Conservation (phyloP, 441 rosid genomes). For the Heliophila coronopifolia region DNA sequence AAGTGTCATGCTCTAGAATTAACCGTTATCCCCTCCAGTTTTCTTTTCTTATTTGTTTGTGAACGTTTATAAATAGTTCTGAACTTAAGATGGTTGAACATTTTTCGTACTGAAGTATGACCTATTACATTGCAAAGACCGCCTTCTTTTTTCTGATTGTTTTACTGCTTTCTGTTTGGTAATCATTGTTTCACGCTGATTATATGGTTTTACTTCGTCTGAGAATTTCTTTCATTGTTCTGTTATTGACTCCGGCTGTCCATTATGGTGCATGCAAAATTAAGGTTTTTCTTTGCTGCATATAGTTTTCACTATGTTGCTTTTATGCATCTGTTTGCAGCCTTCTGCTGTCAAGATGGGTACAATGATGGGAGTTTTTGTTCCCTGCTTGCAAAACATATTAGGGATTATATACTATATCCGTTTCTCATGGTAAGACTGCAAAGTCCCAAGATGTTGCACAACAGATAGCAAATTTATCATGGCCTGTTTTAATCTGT, state of each 20-base stretch:
- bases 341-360: conserved; percentile 68
- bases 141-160: conserved; percentile 5
- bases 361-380: conserved; percentile 97
- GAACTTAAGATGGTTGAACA: neutral
- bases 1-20: conserved; percentile 19
- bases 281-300: conserved; percentile 1
- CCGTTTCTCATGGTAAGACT: conserved; percentile 85
- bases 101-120: conserved; percentile 7
- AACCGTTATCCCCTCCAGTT: conserved; percentile 9
- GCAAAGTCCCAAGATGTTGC: conserved; percentile 14
- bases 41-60: neutral
- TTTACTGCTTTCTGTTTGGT: conserved; percentile 16
- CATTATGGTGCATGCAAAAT: conserved; percentile 16
- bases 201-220: conserved; percentile 1
- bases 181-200: conserved; percentile 1
- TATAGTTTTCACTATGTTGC: conserved; percentile 19
- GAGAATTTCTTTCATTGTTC: conserved; percentile 21
- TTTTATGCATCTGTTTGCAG: conserved; percentile 46
- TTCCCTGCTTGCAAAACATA: conserved; percentile 96
- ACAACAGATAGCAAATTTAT: conserved; percentile 14
- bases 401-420: conserved; percentile 97
- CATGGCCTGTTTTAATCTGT: conserved; percentile 21
- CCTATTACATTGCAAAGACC: conserved; percentile 6
- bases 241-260: conserved; percentile 15
- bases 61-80: neutral